Evolutionary conservation across 1,284 basidiomycete species (phyloP), one percentile per base, ranked within the genome.

Genomic region (Ustilago nuda): DNA sequence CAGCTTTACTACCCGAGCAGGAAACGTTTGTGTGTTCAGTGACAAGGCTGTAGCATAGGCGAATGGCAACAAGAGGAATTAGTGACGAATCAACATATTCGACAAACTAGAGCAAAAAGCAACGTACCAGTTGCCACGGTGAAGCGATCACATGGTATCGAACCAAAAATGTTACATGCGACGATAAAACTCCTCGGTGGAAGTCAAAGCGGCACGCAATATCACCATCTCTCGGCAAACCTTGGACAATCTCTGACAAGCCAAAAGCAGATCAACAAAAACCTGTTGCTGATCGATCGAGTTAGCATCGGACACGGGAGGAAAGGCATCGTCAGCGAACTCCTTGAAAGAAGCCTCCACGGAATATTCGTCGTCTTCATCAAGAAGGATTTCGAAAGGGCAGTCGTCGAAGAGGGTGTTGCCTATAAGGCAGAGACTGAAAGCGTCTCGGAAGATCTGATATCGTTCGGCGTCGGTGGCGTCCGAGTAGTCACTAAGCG

Each of bases 231-330:
- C 48, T 8, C 30, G 27, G n/a, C 48, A 50, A 30, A 50, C 48
- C 48, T 50, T 50, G 27, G 48, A 50, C 48, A 50, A 50, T 32
- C 48, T 50, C 48, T 50, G 48, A 30, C 23, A 27, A 13, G 48
- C 48, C 23, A 50, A 17, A 9, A 50, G 48, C 48, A 50, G 27
- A 7, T 50, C 27, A 7, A 50, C 48, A 17, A 50, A 50, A 27
- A 12, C 48, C 48, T 50, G 11, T 11, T 50, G 48, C 27, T 50
- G 48, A 30, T 50, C 48, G 27, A 30, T 7, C 4, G 48, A 50
- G 23, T 15, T 27, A n/a, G 48, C 27, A 32, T 50, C 12, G 9
- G 48, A 32, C 23, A 50, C 48, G 23, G 23, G 48, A 7, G 23
- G 27, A 13, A 50, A 50, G 15, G 43, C 19, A 19, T 50, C 48